A percentile compares a stretch with the other conserved stretches of the same genome.
phyloP scores from a whole-genome alignment of 2,329 filamentous ascomycete genomes.

The Bipolaris sorokiniana region DNA sequence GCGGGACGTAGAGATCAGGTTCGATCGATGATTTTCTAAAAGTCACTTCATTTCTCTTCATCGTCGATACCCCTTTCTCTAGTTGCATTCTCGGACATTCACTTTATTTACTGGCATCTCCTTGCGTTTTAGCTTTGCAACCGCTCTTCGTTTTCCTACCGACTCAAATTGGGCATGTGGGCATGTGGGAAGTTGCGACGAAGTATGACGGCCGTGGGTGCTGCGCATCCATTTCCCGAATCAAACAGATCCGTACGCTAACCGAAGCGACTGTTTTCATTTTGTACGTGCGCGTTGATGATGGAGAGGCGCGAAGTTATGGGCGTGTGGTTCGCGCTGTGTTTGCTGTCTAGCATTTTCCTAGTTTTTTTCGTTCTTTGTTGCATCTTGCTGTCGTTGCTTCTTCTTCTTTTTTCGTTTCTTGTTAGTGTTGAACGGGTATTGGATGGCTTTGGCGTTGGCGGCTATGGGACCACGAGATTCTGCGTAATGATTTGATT shows the following conservation, averaged over 20 bases:
- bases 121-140: slow-evolving; percentile 34
- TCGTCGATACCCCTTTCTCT: slow-evolving; percentile 31
- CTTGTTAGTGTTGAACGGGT: slow-evolving; percentile 12
- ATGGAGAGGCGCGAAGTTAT: not conserved
- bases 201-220: slow-evolving; percentile 17
- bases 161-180: slow-evolving; percentile 34
- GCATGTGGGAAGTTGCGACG: slow-evolving; percentile 12
- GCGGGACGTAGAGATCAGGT: slow-evolving; percentile 47
- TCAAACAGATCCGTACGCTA: slow-evolving; percentile 3
- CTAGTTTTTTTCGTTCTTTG: not conserved
- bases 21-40: slow-evolving; percentile 52
- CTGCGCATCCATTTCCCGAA: slow-evolving; percentile 22
- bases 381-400: slow-evolving; percentile 1
- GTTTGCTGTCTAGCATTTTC: slow-evolving; percentile 1
- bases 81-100: slow-evolving; percentile 25
- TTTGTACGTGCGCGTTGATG: not conserved
- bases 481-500: slow-evolving; percentile 39
- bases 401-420: slow-evolving; percentile 5
- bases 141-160: slow-evolving; percentile 21
- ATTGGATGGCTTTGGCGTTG: slow-evolving; percentile 14
- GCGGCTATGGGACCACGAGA: slow-evolving; percentile 19
- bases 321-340: not conserved
- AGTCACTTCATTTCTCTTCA: slow-evolving; percentile 21
- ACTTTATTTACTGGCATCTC: slow-evolving; percentile 35
- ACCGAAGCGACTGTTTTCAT: slow-evolving; percentile 2